Conservation (phyloP, 2,329 filamentous ascomycete species). For the Hortaea werneckii region DNA sequence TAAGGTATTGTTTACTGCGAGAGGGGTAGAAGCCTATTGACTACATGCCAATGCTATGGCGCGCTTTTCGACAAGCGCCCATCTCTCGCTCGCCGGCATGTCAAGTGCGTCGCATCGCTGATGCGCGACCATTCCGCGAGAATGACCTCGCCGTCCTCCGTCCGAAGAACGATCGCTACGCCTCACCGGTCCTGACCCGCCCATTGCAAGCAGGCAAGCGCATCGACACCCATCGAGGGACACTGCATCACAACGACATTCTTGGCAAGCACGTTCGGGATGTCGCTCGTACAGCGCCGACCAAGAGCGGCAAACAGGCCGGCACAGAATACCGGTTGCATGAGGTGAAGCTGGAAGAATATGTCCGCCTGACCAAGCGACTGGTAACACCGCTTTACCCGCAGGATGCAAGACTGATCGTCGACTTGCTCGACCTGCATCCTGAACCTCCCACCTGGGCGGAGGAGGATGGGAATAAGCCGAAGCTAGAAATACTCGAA, state of each 20-base stretch:
- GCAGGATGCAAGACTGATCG: slow-evolving; percentile 63
- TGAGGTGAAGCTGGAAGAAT: slow-evolving; percentile 61
- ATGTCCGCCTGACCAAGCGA: slow-evolving; percentile 56
- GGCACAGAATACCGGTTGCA: slow-evolving; percentile 46
- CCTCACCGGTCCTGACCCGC: slow-evolving; percentile 30
- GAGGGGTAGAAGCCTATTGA: no score
- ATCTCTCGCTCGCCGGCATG: background rate
- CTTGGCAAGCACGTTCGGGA: slow-evolving; percentile 55
- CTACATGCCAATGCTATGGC: background rate
- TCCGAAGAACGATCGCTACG: slow-evolving; percentile 25
- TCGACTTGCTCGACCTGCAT: slow-evolving; percentile 67
- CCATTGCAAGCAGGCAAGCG: slow-evolving; percentile 25
- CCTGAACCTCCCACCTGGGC: slow-evolving; percentile 33
- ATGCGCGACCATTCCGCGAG: slow-evolving; percentile 12
- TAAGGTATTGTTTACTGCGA: no score
- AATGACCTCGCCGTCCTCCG: slow-evolving; percentile 32
- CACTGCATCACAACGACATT: slow-evolving; percentile 44
- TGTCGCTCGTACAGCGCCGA: slow-evolving; percentile 40
- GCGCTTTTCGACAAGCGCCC: background rate
- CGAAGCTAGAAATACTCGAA: slow-evolving; percentile 64
- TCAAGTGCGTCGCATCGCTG: slow-evolving; percentile 3
- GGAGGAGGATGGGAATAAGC: slow-evolving; percentile 8
- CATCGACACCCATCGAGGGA: slow-evolving; percentile 38
- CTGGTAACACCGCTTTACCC: slow-evolving; percentile 73
- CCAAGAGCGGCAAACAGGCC: slow-evolving; percentile 6